A percentile compares a stretch with the other conserved stretches of the same genome.
These are phyloP conservation scores for Metschnikowia cerradonensis DNA, from an alignment of 805 yeast species.

Conservation along the genomic window DNA sequence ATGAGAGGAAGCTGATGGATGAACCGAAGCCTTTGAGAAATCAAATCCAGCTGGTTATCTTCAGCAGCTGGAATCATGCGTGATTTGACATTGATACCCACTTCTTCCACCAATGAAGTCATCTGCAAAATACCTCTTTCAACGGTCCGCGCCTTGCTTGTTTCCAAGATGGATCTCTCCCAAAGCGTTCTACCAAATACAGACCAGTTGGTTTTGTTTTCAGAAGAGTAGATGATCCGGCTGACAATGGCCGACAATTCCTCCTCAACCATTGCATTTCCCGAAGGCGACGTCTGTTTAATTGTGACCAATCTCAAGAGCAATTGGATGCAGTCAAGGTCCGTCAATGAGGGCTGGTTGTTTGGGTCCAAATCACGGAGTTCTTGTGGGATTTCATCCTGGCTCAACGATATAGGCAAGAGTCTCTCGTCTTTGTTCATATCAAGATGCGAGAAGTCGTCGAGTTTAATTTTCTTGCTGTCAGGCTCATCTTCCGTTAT, in stretches of 20 bases:
- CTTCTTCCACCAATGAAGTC: slow-evolving; percentile 86
- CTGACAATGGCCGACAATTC: slow-evolving; percentile 74
- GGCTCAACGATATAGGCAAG: slow-evolving; percentile 59
- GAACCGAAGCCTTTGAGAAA: slow-evolving; percentile 57
- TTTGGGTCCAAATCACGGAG: slow-evolving; percentile 69
- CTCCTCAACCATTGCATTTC: slow-evolving; percentile 69
- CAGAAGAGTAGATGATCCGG: slow-evolving; percentile 57
- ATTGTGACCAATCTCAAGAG: slow-evolving; percentile 62
- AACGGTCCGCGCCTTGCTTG: slow-evolving; percentile 75
- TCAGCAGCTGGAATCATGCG: slow-evolving; percentile 47
- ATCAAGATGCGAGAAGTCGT: slow-evolving; percentile 22
- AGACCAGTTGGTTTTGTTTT: slow-evolving; percentile 59
- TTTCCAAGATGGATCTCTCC: slow-evolving; percentile 84
- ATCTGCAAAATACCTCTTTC: slow-evolving; percentile 93
- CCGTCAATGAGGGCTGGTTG: slow-evolving; percentile 67
- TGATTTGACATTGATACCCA: slow-evolving; percentile 62
- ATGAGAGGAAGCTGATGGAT: slow-evolving; percentile 71
- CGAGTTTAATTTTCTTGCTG: slow-evolving; percentile 38
- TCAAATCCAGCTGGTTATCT: slow-evolving; percentile 28
- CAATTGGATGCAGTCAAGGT: slow-evolving; percentile 70
- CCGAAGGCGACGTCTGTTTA: slow-evolving; percentile 67
- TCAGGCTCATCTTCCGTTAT: slow-evolving; percentile 28
- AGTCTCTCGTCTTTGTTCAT: slow-evolving; percentile 32
- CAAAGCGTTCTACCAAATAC: slow-evolving; percentile 79
- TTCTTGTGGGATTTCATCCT: slow-evolving; percentile 57